Base-by-base conservation (phyloP, 306 rosid genomes). In the Oxytropis ochrocephala region DNA sequence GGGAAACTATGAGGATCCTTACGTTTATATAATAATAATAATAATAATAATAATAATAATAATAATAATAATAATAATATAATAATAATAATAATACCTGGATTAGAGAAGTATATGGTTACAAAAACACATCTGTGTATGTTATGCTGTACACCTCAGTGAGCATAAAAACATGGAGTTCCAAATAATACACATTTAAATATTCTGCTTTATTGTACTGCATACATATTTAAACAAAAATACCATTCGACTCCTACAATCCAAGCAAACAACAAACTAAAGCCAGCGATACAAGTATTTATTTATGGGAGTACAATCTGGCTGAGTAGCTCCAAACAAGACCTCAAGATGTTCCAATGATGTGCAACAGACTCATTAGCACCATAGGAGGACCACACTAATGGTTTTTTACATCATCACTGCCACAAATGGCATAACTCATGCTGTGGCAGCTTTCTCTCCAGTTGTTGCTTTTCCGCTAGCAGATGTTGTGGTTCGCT, bases 361-460 rank as follows among this genome's bases (percentile, higher is more conserved):
- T 21, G 46, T 30, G 59, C 70, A 54, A 73, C 0, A 9, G 13
- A 50, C 41, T 73, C 36, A 33, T 4, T 39, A 44, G 38, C 67
- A 44, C 32, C 47, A 44, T 59, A 5, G 58, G 30, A 48, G 60
- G 33, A 35, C 16, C 68, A 67, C 7, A 30, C 38, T 8, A 46
- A 19, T 12, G 48, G 33, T 57, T 53, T 61, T 36, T 70, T 72
- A 74, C 44, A 72, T 60, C 81, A 60, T 73, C 52, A 54, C 51
- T 53, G 9, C 19, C 30, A 60, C 16, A 18, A n/a, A 35, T 2
- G 48, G 49, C 53, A 69, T 46, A 68, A 42, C 36, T 87, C 80
- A 82, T 18, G 77, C 84, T 16, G 73, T 54, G 11, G 70, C 49
- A 32, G 87, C 62, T 76, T 81, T 78, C 55, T 65, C 84, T 39